Base-by-base conservation (phyloP, 2,329 filamentous ascomycete genomes). In the Arthrobotrys musiformis region DNA sequence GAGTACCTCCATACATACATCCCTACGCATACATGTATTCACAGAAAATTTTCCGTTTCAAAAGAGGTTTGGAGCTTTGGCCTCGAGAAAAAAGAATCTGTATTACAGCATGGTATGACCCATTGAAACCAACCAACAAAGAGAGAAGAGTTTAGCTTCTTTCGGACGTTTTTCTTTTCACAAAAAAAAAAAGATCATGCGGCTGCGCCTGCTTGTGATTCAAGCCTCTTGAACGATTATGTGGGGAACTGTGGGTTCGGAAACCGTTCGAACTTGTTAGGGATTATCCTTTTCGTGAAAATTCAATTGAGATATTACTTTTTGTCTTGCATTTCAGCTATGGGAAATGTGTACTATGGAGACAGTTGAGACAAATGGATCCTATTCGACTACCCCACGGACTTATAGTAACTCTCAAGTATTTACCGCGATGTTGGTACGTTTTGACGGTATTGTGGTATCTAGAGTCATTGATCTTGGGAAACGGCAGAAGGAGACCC, bases 161-260 rank as follows among this genome's bases (percentile, higher is more conserved):
- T 66, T 28, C 24, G n/a, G 35, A 40, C 46, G 22, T 24, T 26
- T n/a, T n/a, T n/a, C n/a, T n/a, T n/a, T n/a, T n/a, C n/a, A n/a
- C n/a, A n/a, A n/a, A n/a, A n/a, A n/a, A n/a, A 37, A 46, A 42
- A 28, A 35, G 9, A 28, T 11, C 17, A 28, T 67, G 62, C 63
- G 48, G 48, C 63, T 67, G 63, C 63, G 63, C 63, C 50, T 67
- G 63, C 63, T 67, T 67, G 63, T 67, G 63, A 58, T 56, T n/a
- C 63, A 44, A 44, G 26, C 44, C 30, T 35, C n/a, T n/a, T n/a
- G n/a, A n/a, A n/a, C n/a, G n/a, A n/a, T n/a, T n/a, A n/a, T n/a
- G n/a, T 37, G 15, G 15, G 24, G n/a, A 67, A 67, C 9, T 56
- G 50, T 67, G 63, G 63, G 50, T 37, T 30, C 28, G 62, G 62